These are phyloP conservation scores for Lecanosticta acicola DNA, from an alignment of 2,329 filamentous ascomycete species.

Conservation along the genomic window DNA sequence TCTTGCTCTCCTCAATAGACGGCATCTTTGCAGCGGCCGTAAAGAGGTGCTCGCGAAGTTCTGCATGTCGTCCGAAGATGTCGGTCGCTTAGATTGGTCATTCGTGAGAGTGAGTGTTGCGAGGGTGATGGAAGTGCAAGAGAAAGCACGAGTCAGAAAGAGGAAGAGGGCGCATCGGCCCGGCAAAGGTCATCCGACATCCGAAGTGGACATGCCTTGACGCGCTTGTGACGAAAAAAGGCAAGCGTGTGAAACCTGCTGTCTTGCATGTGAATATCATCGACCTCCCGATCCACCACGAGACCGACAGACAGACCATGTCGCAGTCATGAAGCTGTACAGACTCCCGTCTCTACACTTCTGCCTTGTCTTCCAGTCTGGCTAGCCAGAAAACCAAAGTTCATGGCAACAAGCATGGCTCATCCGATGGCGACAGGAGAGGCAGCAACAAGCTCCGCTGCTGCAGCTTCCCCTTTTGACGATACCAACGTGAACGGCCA, in stretches of 20 bases:
- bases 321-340: too few relatives aligned
- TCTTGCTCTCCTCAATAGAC: conserved; percentile 30
- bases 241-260: neutral
- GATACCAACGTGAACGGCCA: too few relatives aligned
- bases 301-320: too few relatives aligned
- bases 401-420: neutral
- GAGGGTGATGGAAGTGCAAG: neutral
- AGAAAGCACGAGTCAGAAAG: neutral
- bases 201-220: neutral
- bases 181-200: neutral
- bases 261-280: neutral
- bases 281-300: too few relatives aligned
- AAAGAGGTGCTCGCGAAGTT: neutral
- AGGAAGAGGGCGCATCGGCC: neutral
- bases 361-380: too few relatives aligned
- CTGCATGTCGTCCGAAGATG: conserved; percentile 7
- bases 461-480: too few relatives aligned
- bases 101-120: neutral
- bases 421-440: neutral
- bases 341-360: too few relatives aligned
- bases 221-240: neutral
- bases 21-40: conserved; percentile 23
- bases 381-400: too few relatives aligned
- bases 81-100: neutral
- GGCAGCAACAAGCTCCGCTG: conserved; percentile 19